Conservation (phyloP, 495 filamentous ascomycete species). For the Neurospora cerealis region DNA sequence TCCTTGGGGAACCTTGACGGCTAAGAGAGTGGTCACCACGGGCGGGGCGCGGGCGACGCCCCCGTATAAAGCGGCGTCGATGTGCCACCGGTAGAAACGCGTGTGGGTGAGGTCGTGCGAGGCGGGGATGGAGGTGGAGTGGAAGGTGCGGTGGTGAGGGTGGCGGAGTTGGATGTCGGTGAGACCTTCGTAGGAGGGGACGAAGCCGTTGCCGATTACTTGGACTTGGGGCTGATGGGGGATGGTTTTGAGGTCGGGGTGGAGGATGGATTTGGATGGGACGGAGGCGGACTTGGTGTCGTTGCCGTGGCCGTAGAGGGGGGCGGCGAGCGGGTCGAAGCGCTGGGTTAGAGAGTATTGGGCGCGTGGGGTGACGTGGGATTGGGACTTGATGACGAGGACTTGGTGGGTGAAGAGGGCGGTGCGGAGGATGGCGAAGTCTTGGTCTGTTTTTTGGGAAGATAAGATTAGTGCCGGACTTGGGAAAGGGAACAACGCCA, state of each 20-base stretch:
- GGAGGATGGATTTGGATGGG: conserved; percentile 55
- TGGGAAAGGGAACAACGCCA: neutral
- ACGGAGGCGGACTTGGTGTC: conserved; percentile 38
- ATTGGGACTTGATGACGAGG: conserved; percentile 58
- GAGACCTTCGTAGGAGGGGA: conserved; percentile 56
- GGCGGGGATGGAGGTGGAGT: conserved; percentile 50
- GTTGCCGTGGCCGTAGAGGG: conserved; percentile 63
- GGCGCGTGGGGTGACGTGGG: conserved; percentile 48
- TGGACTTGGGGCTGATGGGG: conserved; percentile 72
- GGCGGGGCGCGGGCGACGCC: conserved; percentile 45
- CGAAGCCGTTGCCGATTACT: conserved; percentile 62
- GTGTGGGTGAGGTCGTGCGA: conserved; percentile 57
- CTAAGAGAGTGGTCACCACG: conserved; percentile 57
- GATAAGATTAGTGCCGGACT: neutral
- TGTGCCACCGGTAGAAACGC: conserved; percentile 71
- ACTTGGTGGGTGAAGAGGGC: conserved; percentile 55
- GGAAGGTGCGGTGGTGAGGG: conserved; percentile 66
- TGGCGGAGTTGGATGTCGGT: conserved; percentile 56
- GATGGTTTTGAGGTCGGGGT: conserved; percentile 68
- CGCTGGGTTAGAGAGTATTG: conserved; percentile 61
- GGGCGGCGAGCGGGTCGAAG: conserved; percentile 51
- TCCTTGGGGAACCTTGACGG: conserved; percentile 54
- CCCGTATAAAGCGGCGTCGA: conserved; percentile 66
- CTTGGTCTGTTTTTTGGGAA: conserved; percentile 33
- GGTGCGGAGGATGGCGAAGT: conserved; percentile 48